phyloP scores from a whole-genome alignment of 495 filamentous ascomycete genomes.

The Penicillium egyptiacum region DNA sequence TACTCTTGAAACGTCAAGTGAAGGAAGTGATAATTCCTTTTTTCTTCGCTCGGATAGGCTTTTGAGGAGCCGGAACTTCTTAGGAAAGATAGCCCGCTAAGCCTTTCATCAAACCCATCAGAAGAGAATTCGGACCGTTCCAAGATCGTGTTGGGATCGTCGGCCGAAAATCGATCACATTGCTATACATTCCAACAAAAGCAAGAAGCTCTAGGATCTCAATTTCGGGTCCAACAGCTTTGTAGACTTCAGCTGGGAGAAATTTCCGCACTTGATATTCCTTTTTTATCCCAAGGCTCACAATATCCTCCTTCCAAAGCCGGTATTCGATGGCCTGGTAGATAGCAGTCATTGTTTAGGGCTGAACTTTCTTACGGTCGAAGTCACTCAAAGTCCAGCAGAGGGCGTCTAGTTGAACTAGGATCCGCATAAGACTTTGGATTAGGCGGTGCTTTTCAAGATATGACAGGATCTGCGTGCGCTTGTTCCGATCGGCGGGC shows the following conservation, averaged over 20 bases:
- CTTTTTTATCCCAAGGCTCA: constrained; percentile 23
- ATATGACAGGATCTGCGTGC: constrained; percentile 29
- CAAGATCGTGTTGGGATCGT: constrained; percentile 20
- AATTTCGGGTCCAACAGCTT: constrained; percentile 24
- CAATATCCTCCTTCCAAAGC: constrained; percentile 44
- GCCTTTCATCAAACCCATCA: constrained; percentile 13
- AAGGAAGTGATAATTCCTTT: constrained; percentile 41
- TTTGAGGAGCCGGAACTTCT: constrained; percentile 15
- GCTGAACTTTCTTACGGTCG: background rate
- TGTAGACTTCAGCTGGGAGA: constrained; percentile 7
- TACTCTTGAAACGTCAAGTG: constrained; percentile 46
- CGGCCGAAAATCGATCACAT: constrained; percentile 37
- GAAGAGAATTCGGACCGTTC: constrained; percentile 14
- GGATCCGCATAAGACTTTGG: constrained; percentile 43
- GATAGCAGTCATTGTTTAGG: constrained; percentile 41
- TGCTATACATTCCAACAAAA: constrained; percentile 38
- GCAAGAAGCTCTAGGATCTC: constrained; percentile 36
- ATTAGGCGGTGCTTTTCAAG: constrained; percentile 35
- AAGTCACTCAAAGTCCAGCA: constrained; percentile 40
- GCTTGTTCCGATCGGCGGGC: background rate
- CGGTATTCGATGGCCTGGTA: constrained; percentile 40
- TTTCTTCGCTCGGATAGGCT: constrained; percentile 5
- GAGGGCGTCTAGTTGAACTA: constrained; percentile 49
- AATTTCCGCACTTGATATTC: background rate
- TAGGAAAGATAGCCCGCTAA: constrained; percentile 34